Base-by-base conservation (phyloP, 129 eudicot species). In the Helianthus tuberosus region DNA sequence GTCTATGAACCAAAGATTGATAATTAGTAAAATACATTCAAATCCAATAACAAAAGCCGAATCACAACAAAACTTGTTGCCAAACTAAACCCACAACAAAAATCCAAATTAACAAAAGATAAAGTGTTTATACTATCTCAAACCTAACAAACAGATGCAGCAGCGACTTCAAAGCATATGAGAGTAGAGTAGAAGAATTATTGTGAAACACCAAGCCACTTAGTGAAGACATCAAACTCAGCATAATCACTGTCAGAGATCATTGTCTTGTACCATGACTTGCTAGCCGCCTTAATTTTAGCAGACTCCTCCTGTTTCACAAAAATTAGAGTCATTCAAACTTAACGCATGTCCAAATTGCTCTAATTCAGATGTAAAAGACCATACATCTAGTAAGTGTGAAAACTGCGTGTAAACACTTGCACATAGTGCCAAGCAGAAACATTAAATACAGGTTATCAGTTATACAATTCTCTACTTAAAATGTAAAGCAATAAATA, bases 141-240 rank as follows among this genome's bases (percentile, higher is more conserved):
- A 77, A 69, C 60, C 75, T 78, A 78, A 51, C 65, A 69, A 55
- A 46, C 44, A 53, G 29, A 11, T n/a, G 57, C 23, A 59, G 32
- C 65, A 25, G 73, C 54, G 66, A 64, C 76, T 72, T 55, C 25
- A 29, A 29, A 29, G n/a, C 36, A 73, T 60, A 46, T 12, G 17
- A 50, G 27, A 48, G 23, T 8, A 41, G 60, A 5, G 27, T 8
- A 46, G 25, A 59, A 14, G 50, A 46, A 36, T 83, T 70, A 89
- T 91, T 89, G 95, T 13, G 95, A 86, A 23, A 85, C 95, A 6
- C 91, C 96, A 39, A 89, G 82, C 96, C 96, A 89, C 81, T 86
- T 90, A 44, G 86, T 69, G 75, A 90, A 87, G 64, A 76, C 82
- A 57, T 90, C 89, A 55, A 87, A 88, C 76, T 90, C 96, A 0